These are phyloP conservation scores for Fusarium sterilihyphosum DNA, from an alignment of 2,329 filamentous ascomycete genomes.

Conservation along the genomic window DNA sequence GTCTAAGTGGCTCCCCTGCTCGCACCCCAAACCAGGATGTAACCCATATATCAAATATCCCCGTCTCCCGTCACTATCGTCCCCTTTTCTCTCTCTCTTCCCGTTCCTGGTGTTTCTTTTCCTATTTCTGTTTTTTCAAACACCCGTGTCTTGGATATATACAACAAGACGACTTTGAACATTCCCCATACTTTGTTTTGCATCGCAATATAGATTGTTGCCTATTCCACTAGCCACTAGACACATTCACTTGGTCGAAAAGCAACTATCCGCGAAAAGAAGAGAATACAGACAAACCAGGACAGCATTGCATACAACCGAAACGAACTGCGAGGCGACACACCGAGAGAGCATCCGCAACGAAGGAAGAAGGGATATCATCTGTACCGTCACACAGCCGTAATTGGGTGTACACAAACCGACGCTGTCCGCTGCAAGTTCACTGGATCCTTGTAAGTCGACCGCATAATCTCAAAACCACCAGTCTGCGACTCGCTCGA, in stretches of 20 bases:
- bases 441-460: constrained; percentile 41
- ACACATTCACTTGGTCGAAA: constrained; percentile 6
- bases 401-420: constrained; percentile 31
- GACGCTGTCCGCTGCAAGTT: constrained; percentile 7
- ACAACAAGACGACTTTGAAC: constrained; percentile 9
- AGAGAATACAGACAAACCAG: neutral
- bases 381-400: constrained; percentile 17
- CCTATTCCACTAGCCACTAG: constrained; percentile 1
- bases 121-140: constrained; percentile 25
- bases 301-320: constrained; percentile 14
- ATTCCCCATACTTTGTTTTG: constrained; percentile 8
- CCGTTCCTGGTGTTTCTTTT: constrained; percentile 32
- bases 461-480: constrained; percentile 19
- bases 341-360: neutral
- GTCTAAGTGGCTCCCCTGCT: constrained; percentile 28
- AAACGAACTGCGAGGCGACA: constrained; percentile 31
- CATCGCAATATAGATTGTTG: constrained; percentile 6
- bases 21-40: constrained; percentile 12
- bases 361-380: constrained; percentile 6
- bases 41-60: constrained; percentile 37
- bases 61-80: constrained; percentile 25
- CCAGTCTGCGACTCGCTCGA: constrained; percentile 8
- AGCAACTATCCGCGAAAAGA: constrained; percentile 20
- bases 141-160: constrained; percentile 13
- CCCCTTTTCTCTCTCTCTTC: constrained; percentile 35